Percentiles rank a stretch among this genome's conserved stretches.
These are phyloP conservation scores for Fusarium pininemorale DNA, from an alignment of 2,329 filamentous ascomycete genomes.

Conservation along the genomic window DNA sequence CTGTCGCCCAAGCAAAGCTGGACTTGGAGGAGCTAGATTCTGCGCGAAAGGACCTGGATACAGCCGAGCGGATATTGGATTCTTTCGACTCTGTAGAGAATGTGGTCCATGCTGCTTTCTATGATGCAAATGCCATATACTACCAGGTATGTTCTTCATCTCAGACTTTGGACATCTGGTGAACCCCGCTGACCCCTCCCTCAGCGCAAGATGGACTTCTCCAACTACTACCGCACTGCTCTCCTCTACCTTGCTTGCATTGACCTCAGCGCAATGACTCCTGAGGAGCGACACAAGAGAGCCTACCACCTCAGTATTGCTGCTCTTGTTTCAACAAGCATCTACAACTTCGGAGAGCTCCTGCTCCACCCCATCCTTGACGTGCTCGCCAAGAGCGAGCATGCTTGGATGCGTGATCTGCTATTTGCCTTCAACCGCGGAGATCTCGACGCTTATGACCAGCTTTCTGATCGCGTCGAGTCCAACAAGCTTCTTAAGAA, in stretches of 20 bases:
- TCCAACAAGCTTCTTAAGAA: conserved; percentile 82
- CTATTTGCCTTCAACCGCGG: conserved; percentile 98
- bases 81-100: conserved; percentile 94
- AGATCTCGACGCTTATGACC: conserved; percentile 87
- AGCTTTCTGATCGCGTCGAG: conserved; percentile 80
- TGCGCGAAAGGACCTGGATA: conserved; percentile 85
- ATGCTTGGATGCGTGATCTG: conserved; percentile 91
- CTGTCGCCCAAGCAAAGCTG: conserved; percentile 88
- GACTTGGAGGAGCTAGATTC: conserved; percentile 81
- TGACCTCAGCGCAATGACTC: conserved; percentile 77
- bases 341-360: conserved; percentile 99
- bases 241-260: conserved; percentile 98
- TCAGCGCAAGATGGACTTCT: conserved; percentile 84
- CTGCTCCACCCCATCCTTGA: conserved; percentile 96
- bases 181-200: conserved; percentile 49
- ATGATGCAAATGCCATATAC: conserved; percentile 93
- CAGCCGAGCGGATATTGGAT: conserved; percentile 87
- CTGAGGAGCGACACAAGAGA: conserved; percentile 79
- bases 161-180: not conserved
- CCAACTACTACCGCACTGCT: conserved; percentile 96
- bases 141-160: conserved; percentile 69
- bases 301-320: conserved; percentile 94
- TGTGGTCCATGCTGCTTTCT: conserved; percentile 95
- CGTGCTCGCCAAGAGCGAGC: conserved; percentile 73
- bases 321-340: conserved; percentile 90